These are phyloP conservation scores for Mrakia blollopis DNA, from an alignment of 768 basidiomycete genomes.

Conservation along the genomic window DNA sequence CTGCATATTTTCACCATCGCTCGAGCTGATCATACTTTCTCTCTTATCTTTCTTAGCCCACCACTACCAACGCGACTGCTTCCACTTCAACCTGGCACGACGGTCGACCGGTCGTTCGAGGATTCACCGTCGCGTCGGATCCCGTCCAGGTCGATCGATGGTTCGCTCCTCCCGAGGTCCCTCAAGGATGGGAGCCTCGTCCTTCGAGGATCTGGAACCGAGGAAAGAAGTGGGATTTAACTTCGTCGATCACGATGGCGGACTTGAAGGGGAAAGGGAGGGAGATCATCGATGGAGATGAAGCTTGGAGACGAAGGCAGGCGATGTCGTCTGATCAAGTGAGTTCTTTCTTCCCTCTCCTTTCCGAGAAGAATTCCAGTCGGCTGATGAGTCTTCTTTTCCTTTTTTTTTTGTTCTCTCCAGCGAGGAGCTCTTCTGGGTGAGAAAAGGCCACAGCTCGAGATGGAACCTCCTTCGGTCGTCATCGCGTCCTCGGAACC, in stretches of 20 bases:
- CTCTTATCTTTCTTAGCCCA: background rate
- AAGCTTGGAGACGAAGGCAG: slow-evolving; percentile 49
- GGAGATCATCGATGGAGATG: slow-evolving; percentile 20
- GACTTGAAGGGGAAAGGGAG: slow-evolving; percentile 37
- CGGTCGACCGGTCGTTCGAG: slow-evolving; percentile 65
- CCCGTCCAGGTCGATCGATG: slow-evolving; percentile 66
- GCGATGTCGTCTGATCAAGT: slow-evolving; percentile 71
- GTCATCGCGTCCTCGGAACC: background rate
- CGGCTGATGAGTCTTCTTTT: background rate
- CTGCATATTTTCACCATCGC: background rate
- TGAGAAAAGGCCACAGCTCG: slow-evolving; percentile 56
- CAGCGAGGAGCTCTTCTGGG: slow-evolving; percentile 80
- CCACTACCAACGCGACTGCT: background rate
- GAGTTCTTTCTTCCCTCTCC: slow-evolving; percentile 36
- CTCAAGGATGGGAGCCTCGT: slow-evolving; percentile 77
- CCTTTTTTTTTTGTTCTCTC: background rate
- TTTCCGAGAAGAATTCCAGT: background rate
- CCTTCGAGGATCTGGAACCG: slow-evolving; percentile 69
- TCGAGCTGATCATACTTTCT: background rate
- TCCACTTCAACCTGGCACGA: slow-evolving; percentile 56
- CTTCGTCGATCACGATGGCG: slow-evolving; percentile 35
- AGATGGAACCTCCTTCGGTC: slow-evolving; percentile 35
- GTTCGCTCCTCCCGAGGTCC: slow-evolving; percentile 79
- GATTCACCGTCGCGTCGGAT: slow-evolving; percentile 66
- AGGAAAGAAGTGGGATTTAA: slow-evolving; percentile 40